Evolutionary conservation across 2,329 filamentous ascomycete species (phyloP), one percentile per base, ranked within the genome.

Genomic region (Fusarium marasasianum): DNA sequence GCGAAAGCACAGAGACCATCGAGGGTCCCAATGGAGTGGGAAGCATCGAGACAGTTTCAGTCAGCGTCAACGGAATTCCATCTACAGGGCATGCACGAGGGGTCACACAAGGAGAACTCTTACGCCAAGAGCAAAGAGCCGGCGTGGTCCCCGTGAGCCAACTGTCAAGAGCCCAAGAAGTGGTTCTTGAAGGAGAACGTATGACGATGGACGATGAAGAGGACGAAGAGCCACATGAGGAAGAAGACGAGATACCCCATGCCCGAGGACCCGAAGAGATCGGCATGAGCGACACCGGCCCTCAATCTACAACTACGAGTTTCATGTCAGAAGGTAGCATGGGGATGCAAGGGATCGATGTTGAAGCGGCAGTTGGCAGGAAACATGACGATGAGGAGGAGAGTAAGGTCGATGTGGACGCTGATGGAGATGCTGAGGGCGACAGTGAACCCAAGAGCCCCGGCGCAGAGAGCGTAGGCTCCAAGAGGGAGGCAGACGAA

Each of bases 41-140:
- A 18, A 91, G 92, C 71, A 91, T 96, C 75, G 93, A 96, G 83
- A 96, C 94, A 0, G 93, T 95, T 18, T 92, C 91, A 2, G 92
- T 95, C 20, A 92, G 90, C 24, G 86, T 94, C 43, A 95, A 94
- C 78, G 92, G 92, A 18, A 87, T 92, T 53, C 86, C 88, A 1
- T 91, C 89, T 13, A 87, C 87, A 69, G 82, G 82, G 2, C 81
- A 82, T 68, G 73, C 83, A 73, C 80, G 88, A 48, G 93, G 89
- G 37, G 89, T 95, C 59, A 95, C 93, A 2, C 94, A 97, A 82
- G 94, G 94, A 54, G 94, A 97, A 81, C 86, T 97, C 29, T 85
- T 97, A 31, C 87, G 94, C n/a, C 93, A 96, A 82, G 94, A 97
- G 81, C 94, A 97, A 83, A 90, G 93, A 79, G 92, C 93, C 3